Evolutionary conservation across 2,329 filamentous ascomycete genomes (phyloP).

Genomic region (Herpotrichia juniperi): DNA sequence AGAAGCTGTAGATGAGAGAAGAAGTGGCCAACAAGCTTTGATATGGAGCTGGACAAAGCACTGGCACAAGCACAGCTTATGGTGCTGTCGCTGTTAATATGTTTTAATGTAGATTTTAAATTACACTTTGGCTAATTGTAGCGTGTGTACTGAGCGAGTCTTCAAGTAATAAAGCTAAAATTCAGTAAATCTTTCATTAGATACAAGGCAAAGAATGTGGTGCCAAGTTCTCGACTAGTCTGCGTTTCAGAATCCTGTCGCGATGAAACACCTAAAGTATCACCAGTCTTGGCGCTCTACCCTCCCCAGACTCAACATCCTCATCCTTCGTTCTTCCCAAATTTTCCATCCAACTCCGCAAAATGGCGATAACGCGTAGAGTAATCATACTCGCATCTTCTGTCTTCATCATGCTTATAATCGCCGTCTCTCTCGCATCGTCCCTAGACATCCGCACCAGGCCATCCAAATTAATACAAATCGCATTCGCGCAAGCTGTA

Average conservation of each 20-base stretch:
- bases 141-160: too few relatives aligned
- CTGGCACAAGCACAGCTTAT: too few relatives aligned
- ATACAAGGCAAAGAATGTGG: too few relatives aligned
- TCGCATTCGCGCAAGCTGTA: constrained; percentile 33
- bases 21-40: too few relatives aligned
- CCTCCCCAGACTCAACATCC: not conserved
- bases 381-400: constrained; percentile 30
- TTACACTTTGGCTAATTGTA: too few relatives aligned
- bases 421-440: constrained; percentile 34
- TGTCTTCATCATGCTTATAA: constrained; percentile 30
- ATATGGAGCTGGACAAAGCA: too few relatives aligned
- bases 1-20: too few relatives aligned
- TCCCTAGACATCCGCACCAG: constrained; percentile 35
- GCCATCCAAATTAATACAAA: constrained; percentile 26
- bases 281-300: not conserved
- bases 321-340: not conserved
- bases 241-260: not conserved
- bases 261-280: constrained; percentile 4
- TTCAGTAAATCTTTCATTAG: too few relatives aligned
- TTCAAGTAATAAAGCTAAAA: too few relatives aligned
- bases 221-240: not conserved
- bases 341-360: not conserved
- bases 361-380: constrained; percentile 16
- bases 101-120: too few relatives aligned
- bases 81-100: too few relatives aligned